These are phyloP conservation scores for Thielaviopsis cerberus DNA, from an alignment of 2,329 filamentous ascomycete genomes.

Conservation along the genomic window DNA sequence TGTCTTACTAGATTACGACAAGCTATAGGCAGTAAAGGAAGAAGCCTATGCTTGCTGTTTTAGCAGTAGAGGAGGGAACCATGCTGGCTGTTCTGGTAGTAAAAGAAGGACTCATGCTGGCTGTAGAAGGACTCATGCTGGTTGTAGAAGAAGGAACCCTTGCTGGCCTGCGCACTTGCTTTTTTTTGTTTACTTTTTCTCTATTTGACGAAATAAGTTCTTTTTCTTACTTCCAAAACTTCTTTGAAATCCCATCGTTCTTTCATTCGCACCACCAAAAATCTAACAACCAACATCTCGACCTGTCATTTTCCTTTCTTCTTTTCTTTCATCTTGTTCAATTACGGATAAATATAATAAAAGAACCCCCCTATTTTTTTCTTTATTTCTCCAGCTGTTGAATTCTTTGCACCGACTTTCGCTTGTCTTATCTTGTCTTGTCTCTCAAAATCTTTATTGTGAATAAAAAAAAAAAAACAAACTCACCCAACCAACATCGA, in stretches of 20 bases:
- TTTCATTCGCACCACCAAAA: neutral
- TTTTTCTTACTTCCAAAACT: too few species aligned
- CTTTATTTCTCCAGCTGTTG: neutral
- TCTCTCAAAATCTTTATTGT: neutral
- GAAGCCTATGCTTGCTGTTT: too few species aligned
- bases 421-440: neutral
- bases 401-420: neutral
- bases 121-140: too few species aligned
- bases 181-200: neutral
- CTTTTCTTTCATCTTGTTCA: neutral
- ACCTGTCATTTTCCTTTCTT: neutral
- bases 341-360: neutral
- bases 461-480: too few species aligned
- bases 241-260: too few species aligned
- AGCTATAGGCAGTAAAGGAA: too few species aligned
- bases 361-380: neutral
- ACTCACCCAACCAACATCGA: too few species aligned
- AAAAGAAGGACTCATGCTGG: too few species aligned
- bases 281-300: neutral
- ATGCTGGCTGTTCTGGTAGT: too few species aligned
- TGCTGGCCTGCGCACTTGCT: neutral
- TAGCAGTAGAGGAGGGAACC: too few species aligned
- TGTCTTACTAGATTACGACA: too few species aligned
- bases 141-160: too few species aligned
- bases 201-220: neutral